phyloP scores from a whole-genome alignment of 106 monocot species.

The Dioscorea dumetorum region DNA sequence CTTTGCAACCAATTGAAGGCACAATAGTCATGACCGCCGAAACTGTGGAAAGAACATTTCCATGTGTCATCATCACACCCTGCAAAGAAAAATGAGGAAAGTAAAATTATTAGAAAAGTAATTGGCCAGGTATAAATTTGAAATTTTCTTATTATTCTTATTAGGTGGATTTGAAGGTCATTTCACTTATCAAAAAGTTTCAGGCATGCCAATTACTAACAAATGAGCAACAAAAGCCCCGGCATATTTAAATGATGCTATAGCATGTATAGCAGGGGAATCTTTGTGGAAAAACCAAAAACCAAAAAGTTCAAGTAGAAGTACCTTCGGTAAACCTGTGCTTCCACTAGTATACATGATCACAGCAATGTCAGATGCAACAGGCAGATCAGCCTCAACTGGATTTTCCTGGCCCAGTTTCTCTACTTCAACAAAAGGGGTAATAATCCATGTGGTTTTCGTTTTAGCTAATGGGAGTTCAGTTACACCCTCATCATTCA shows the following conservation, averaged over 20 bases:
- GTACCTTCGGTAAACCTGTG: conserved; percentile 97
- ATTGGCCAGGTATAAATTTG: background rate
- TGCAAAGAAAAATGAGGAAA: conserved; percentile 14
- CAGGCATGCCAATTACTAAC: no score
- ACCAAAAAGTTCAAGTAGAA: no score
- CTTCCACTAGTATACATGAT: conserved; percentile 99
- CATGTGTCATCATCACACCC: conserved; percentile 99
- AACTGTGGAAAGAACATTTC: conserved; percentile 72
- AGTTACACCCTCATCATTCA: conserved; percentile 63
- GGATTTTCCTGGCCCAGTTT: conserved; percentile 63
- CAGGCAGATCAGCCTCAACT: conserved; percentile 56
- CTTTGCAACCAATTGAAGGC: conserved; percentile 73
- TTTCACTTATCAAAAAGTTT: no score
- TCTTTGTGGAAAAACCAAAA: no score
- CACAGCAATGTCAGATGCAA: conserved; percentile 79
- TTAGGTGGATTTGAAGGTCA: no score
- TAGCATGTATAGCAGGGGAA: no score
- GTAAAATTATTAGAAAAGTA: conserved; percentile 2
- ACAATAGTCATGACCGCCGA: conserved; percentile 98
- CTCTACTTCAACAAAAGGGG: conserved; percentile 73
- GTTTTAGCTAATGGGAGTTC: conserved; percentile 58
- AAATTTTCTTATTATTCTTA: background rate
- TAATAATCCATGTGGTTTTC: conserved; percentile 42
- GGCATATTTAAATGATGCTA: no score
- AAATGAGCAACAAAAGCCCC: no score